Evolutionary conservation across 164 flowering plant species (phyloP).

Genomic region (Vitis amurensis): DNA sequence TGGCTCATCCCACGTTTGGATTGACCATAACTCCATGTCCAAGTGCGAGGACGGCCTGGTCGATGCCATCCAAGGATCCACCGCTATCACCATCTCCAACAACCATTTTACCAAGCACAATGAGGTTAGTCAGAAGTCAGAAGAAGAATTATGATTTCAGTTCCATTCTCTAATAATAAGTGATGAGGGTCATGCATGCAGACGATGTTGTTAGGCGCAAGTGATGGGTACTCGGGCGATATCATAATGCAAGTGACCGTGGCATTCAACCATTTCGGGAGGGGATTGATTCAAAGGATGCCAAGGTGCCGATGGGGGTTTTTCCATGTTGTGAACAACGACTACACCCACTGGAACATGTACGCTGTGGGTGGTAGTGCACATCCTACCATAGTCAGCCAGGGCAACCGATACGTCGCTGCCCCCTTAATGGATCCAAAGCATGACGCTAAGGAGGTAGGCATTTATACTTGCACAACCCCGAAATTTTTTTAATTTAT

Average conservation of each 20-base stretch:
- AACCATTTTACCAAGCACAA: slow-evolving; percentile 20
- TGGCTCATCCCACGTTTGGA: slow-evolving; percentile 18
- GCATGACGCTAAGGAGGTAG: slow-evolving; percentile 57
- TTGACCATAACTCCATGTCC: slow-evolving; percentile 21
- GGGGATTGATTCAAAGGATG: slow-evolving; percentile 25
- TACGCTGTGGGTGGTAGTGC: slow-evolving; percentile 20
- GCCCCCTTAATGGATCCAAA: slow-evolving; percentile 19
- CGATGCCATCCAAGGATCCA: slow-evolving; percentile 21
- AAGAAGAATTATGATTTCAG: too few relatives aligned
- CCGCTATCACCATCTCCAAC: slow-evolving; percentile 25
- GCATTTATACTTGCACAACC: too few relatives aligned
- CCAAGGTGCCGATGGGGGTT: slow-evolving; percentile 18
- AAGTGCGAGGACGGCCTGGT: slow-evolving; percentile 20
- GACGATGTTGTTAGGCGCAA: slow-evolving; percentile 2
- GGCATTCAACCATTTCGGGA: slow-evolving; percentile 23
- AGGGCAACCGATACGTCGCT: slow-evolving; percentile 17
- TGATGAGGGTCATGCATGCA: slow-evolving; percentile 9
- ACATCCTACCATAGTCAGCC: slow-evolving; percentile 16
- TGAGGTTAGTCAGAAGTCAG: not conserved
- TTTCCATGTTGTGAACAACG: slow-evolving; percentile 23
- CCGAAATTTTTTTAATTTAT: too few relatives aligned
- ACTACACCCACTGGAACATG: slow-evolving; percentile 19
- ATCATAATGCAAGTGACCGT: slow-evolving; percentile 20
- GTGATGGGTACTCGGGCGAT: slow-evolving; percentile 12
- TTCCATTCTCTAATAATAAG: too few relatives aligned